Conservation (phyloP, 2,329 filamentous ascomycete genomes). For the Zasmidium citrigriseum region DNA sequence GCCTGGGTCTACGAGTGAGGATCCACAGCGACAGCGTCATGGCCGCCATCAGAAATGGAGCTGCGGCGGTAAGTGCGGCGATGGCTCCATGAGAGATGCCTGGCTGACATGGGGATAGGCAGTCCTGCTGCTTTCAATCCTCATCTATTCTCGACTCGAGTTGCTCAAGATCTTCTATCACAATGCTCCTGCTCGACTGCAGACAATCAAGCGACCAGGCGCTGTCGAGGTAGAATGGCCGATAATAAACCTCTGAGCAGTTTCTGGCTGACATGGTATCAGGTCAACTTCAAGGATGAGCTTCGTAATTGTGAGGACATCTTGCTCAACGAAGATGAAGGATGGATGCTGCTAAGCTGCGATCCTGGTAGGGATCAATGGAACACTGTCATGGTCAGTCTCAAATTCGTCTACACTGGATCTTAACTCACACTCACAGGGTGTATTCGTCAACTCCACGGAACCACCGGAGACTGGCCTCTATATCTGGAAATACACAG, state of each 20-base stretch:
- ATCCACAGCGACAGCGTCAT: neutral
- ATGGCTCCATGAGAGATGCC: neutral
- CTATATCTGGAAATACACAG: constrained; percentile 43
- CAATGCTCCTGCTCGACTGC: constrained; percentile 21
- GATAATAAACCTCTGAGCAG: neutral
- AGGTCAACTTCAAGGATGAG: constrained; percentile 37
- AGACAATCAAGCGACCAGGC: constrained; percentile 6
- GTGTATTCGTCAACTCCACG: constrained; percentile 31
- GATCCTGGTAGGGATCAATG: constrained; percentile 45
- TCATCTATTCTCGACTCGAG: constrained; percentile 23
- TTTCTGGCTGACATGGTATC: constrained; percentile 19
- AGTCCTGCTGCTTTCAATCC: constrained; percentile 14
- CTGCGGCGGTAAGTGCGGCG: neutral
- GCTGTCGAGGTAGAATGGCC: neutral
- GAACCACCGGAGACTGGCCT: constrained; percentile 32
- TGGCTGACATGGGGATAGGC: neutral
- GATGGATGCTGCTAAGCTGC: constrained; percentile 46
- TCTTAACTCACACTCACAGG: constrained; percentile 7
- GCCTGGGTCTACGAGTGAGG: neutral
- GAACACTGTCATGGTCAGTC: constrained; percentile 49
- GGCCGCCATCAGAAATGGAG: neutral
- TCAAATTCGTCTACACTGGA: neutral
- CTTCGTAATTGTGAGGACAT: constrained; percentile 49
- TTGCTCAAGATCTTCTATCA: constrained; percentile 22
- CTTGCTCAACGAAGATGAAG: constrained; percentile 37